Percentiles rank a stretch among this genome's conserved stretches.
These are phyloP conservation scores for Tritrichomonas foetus DNA, from an alignment of 208 protist genomes.

Conservation along the genomic window DNA sequence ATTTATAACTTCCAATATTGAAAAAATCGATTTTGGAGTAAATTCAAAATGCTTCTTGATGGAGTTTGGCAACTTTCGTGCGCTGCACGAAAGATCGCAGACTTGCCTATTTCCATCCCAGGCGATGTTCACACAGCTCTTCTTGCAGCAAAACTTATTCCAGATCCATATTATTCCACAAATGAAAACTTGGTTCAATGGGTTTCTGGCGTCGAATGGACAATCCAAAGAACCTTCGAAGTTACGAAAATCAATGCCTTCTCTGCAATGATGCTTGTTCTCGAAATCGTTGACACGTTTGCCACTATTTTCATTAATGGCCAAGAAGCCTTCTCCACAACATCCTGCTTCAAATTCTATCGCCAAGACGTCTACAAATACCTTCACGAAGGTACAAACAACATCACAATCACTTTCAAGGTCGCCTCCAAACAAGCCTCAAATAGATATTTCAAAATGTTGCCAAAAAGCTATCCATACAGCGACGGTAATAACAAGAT, in stretches of 20 bases:
- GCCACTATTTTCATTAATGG: background rate
- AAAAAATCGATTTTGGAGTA: too few species aligned
- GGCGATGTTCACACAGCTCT: constrained; percentile 11
- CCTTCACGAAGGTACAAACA: background rate
- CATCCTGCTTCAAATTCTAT: background rate
- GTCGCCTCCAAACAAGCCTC: background rate
- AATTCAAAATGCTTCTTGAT: background rate
- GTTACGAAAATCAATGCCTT: too few species aligned
- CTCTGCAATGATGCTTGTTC: too few species aligned
- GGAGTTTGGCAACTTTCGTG: background rate
- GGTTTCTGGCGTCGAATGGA: background rate
- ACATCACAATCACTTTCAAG: background rate
- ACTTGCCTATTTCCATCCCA: background rate
- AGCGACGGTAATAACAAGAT: background rate
- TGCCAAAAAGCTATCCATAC: background rate
- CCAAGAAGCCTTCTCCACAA: background rate
- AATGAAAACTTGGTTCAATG: background rate
- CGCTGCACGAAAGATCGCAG: background rate
- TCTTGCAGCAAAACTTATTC: background rate
- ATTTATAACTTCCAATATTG: too few species aligned
- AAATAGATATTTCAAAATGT: background rate
- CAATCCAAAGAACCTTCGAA: background rate
- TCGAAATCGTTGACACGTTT: background rate
- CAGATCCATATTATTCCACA: background rate
- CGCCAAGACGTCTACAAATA: background rate